Percentiles rank a stretch among this genome's conserved stretches.
phyloP scores from a whole-genome alignment of 2,329 filamentous ascomycete species.

The Aureobasidium sp. region DNA sequence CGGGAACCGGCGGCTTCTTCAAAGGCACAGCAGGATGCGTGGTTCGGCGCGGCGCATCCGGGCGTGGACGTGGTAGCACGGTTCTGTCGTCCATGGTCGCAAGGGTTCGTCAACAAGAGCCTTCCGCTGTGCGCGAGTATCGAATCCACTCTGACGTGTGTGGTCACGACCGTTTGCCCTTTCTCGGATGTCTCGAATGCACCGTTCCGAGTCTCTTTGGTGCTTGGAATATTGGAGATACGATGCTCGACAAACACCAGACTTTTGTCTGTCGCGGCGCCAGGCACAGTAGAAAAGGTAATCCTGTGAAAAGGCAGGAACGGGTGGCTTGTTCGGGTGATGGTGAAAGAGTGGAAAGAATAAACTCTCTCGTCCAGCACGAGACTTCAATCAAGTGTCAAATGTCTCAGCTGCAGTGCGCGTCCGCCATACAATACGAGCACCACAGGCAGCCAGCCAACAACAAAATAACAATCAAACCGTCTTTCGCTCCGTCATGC shows the following conservation, averaged over 20 bases:
- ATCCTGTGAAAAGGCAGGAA: constrained; percentile 6
- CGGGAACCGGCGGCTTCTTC: constrained; percentile 2
- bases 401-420: constrained; percentile 10
- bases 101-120: not conserved
- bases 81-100: not conserved
- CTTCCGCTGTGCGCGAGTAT: not conserved
- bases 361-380: not conserved
- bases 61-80: not conserved
- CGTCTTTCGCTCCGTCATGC: constrained; percentile 1
- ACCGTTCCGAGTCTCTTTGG: constrained; percentile 2
- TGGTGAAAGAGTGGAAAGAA: not conserved
- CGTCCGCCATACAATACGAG: not conserved
- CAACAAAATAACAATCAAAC: constrained; percentile 6
- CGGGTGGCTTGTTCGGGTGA: not conserved
- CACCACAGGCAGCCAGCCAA: no score
- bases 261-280: not conserved
- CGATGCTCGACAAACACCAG: not conserved
- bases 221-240: not conserved
- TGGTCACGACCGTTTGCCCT: constrained; percentile 1
- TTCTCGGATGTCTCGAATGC: not conserved
- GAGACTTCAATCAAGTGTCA: not conserved
- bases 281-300: not conserved
- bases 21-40: not conserved
- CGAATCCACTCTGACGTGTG: constrained; percentile 12
- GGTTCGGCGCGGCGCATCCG: constrained; percentile 2